phyloP scores from a whole-genome alignment of 345 rosid genomes.

The Populus alba region DNA sequence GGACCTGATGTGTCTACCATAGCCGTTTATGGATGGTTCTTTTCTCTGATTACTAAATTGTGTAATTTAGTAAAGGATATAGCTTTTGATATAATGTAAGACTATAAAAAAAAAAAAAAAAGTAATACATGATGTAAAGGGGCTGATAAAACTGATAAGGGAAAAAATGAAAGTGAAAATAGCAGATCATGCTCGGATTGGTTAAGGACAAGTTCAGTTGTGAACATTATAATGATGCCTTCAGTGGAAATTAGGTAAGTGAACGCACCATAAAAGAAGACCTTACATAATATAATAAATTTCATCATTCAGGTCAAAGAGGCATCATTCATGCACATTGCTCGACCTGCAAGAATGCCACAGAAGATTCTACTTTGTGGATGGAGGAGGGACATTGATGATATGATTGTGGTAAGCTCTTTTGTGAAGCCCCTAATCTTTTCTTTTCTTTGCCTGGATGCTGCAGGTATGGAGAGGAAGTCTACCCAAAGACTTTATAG shows the following conservation, averaged over 20 bases:
- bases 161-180: constrained; percentile 6
- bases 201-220: constrained; percentile 10
- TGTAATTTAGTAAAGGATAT: neutral
- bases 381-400: constrained; percentile 88
- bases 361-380: constrained; percentile 87
- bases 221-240: constrained; percentile 29
- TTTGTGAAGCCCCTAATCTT: constrained; percentile 57
- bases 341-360: constrained; percentile 60
- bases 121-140: neutral
- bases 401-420: constrained; percentile 82
- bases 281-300: constrained; percentile 44
- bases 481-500: constrained; percentile 55
- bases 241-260: constrained; percentile 28
- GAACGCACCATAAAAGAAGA: constrained; percentile 26
- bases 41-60: neutral
- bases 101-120: neutral
- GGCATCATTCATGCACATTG: constrained; percentile 52
- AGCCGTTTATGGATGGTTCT: neutral
- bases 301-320: constrained; percentile 71
- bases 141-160: neutral
- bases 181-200: neutral
- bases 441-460: constrained; percentile 47
- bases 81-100: neutral
- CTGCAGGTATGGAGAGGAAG: constrained; percentile 70
- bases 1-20: neutral